Conservation (phyloP, 2,329 filamentous ascomycete species). For the Claviceps digitariae region DNA sequence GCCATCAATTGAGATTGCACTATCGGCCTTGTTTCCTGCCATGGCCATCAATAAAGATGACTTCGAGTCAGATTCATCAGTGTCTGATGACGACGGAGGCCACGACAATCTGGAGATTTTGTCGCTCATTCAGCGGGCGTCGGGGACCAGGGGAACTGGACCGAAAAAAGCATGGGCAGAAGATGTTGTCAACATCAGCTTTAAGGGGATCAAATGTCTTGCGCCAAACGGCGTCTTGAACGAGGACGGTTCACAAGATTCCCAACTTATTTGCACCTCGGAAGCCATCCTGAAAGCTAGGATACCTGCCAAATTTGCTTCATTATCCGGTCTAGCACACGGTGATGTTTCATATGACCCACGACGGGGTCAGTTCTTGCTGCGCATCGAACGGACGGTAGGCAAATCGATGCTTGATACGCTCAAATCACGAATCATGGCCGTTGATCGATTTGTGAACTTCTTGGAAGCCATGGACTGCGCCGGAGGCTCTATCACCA, state of each 20-base stretch:
- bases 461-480: constrained; percentile 54
- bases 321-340: constrained; percentile 42
- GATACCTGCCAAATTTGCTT: constrained; percentile 38
- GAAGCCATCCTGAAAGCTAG: constrained; percentile 43
- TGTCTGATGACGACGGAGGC: constrained; percentile 2
- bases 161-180: constrained; percentile 39
- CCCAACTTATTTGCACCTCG: constrained; percentile 25
- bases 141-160: constrained; percentile 7
- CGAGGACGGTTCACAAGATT: constrained; percentile 6
- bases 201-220: constrained; percentile 29
- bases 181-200: constrained; percentile 45
- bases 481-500: constrained; percentile 39
- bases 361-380: constrained; percentile 45
- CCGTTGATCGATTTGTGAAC: constrained; percentile 56
- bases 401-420: constrained; percentile 44
- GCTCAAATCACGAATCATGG: constrained; percentile 47
- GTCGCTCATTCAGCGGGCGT: constrained; percentile 11
- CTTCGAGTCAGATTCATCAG: constrained; percentile 3
- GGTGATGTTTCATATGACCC: constrained; percentile 49
- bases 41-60: constrained; percentile 18
- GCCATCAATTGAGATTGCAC: constrained; percentile 33
- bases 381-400: constrained; percentile 45
- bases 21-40: constrained; percentile 30
- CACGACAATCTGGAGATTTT: constrained; percentile 11
- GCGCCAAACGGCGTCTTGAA: constrained; percentile 4